phyloP scores from a whole-genome alignment of 2,329 filamentous ascomycete genomes.

The Phoma herbarum region DNA sequence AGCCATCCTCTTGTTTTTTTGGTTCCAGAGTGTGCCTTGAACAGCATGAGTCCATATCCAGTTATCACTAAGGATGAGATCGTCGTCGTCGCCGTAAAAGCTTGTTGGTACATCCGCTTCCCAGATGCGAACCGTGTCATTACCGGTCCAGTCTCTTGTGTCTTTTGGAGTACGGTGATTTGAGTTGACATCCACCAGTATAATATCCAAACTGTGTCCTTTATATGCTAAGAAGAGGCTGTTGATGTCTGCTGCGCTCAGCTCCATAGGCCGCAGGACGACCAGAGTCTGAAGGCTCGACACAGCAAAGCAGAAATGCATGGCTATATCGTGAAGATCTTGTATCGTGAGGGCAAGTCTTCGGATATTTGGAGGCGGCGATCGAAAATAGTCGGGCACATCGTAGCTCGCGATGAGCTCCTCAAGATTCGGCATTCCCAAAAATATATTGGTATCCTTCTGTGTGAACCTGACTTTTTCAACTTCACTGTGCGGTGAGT shows the following conservation, averaged over 20 bases:
- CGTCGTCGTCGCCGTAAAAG: conserved; percentile 43
- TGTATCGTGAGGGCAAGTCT: conserved; percentile 37
- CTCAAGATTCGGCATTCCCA: conserved; percentile 34
- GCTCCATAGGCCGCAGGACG: conserved; percentile 25
- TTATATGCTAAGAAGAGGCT: conserved; percentile 30
- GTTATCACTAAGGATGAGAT: conserved; percentile 32
- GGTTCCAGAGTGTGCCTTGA: conserved; percentile 32
- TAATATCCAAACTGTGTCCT: conserved; percentile 32
- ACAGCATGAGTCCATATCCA: conserved; percentile 41
- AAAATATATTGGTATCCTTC: conserved; percentile 32
- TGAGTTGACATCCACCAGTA: conserved; percentile 39
- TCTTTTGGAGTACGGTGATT: conserved; percentile 34
- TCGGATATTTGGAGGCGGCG: conserved; percentile 37
- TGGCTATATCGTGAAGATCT: conserved; percentile 18
- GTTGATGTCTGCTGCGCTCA: conserved; percentile 30
- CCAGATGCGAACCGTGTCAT: conserved; percentile 37
- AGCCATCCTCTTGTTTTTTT: conserved; percentile 34
- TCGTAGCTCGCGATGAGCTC: conserved; percentile 40
- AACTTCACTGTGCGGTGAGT: conserved; percentile 25
- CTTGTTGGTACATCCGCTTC: conserved; percentile 41
- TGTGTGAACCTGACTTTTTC: conserved; percentile 20
- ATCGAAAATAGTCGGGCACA: conserved; percentile 33
- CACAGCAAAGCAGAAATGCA: conserved; percentile 32
- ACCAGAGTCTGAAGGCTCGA: conserved; percentile 31
- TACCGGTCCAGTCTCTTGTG: conserved; percentile 31